These are phyloP conservation scores for Pythium phragmitis DNA, from an alignment of 352 stramenopile species.

Conservation along the genomic window DNA sequence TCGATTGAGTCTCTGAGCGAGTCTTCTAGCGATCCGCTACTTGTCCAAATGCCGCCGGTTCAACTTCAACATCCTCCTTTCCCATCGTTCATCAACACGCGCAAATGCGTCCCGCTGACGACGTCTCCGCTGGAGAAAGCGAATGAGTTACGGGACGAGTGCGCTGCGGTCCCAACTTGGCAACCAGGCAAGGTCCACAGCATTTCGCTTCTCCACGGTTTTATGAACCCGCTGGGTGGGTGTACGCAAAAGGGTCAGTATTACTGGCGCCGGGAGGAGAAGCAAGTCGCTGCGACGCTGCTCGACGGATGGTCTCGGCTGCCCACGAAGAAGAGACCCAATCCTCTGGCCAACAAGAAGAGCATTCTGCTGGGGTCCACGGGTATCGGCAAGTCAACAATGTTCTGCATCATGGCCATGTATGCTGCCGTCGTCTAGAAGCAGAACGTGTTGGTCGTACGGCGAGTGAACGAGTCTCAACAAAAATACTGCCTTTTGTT, in stretches of 20 bases:
- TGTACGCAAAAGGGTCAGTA: constrained; percentile 9
- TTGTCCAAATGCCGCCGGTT: neutral
- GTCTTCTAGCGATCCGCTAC: neutral
- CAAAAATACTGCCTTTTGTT: constrained; percentile 23
- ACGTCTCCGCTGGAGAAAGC: neutral
- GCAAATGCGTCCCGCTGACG: neutral
- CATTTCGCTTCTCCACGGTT: constrained; percentile 5
- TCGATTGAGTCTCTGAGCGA: neutral
- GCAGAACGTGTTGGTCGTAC: constrained; percentile 27
- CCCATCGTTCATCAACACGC: neutral
- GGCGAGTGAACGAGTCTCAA: constrained; percentile 3
- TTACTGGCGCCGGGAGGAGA: constrained; percentile 23
- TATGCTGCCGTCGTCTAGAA: constrained; percentile 19
- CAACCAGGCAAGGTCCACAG: neutral
- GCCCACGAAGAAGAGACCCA: neutral
- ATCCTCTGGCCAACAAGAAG: neutral
- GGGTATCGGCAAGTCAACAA: constrained; percentile 19
- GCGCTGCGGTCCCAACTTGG: neutral
- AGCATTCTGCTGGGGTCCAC: constrained; percentile 16
- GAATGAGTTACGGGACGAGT: neutral
- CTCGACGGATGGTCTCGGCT: neutral
- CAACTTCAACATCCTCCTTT: too few species aligned
- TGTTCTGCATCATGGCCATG: constrained; percentile 17
- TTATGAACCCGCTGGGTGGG: constrained; percentile 18
- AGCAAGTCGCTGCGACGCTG: constrained; percentile 6